Base-by-base conservation (phyloP, 257 asterid species). In the Fraxinus pennsylvanica region DNA sequence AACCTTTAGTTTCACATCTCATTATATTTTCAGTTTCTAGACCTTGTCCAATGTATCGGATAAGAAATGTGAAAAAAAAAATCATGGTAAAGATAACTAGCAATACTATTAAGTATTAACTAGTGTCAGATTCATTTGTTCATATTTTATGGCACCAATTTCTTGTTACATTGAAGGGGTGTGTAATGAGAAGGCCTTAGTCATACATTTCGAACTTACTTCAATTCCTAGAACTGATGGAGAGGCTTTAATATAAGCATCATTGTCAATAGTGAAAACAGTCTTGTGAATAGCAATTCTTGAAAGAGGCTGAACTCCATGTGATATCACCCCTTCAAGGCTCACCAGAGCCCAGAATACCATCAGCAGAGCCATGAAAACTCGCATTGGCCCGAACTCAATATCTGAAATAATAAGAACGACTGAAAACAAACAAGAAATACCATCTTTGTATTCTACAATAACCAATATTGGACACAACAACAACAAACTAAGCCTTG, bases 231-330 rank as follows among this genome's bases (percentile, higher is more conserved):
- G 97, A 85, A 90, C 76, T 36, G 94, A 86, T 21, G 99, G 98
- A 79, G 90, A 82, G 6, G 91, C 97, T 81, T 83, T 90, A 35
- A 95, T 81, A 47, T 54, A 87, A 47, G 99, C 95, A 74, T 77
- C 38, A 25, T 70, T 47, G 57, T 95, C 93, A 61, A 91, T 78
- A 59, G 88, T 91, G 75, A 87, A 47, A 57, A 91, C 90, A 29
- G 94, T 79, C 68, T 87, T 88, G 78, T 91, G 92, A 45, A 93
- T 80, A 5, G 86, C 86, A 67, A 95, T 87, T 30, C 61, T 35
- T 5, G 96, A 83, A 47, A 95, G 92, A 17, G 99, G 97, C 54
- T 95, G 98, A 81, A 73, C 87, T 77, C 92, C 92, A 33, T 95
- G 96, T 25, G 98, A 84, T 39, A 52, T 79, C 79, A 85, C 97